phyloP scores from a whole-genome alignment of 805 yeast genomes.

The Metahyphopichia silvanorum region DNA sequence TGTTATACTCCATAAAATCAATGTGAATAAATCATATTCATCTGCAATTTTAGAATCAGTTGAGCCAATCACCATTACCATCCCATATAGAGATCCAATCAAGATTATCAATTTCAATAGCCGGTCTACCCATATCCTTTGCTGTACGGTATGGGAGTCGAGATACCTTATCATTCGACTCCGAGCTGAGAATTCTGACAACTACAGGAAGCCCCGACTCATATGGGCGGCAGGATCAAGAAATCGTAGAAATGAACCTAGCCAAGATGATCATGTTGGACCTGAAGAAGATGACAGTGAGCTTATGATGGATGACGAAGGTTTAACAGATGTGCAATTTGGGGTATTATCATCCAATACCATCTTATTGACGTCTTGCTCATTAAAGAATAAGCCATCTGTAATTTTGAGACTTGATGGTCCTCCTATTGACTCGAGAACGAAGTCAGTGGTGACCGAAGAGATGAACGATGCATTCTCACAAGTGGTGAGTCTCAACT shows the following conservation, averaged over 20 bases:
- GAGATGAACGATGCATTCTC: constrained; percentile 12
- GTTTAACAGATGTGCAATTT: constrained; percentile 78
- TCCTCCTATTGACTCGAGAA: constrained; percentile 46
- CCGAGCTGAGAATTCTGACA: constrained; percentile 45
- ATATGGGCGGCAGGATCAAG: constrained; percentile 32
- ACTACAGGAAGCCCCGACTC: constrained; percentile 35
- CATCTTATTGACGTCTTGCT: constrained; percentile 34
- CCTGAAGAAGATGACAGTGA: constrained; percentile 13
- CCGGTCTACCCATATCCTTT: constrained; percentile 66
- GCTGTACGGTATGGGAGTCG: constrained; percentile 76
- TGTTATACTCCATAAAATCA: constrained; percentile 53
- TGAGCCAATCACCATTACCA: constrained; percentile 67
- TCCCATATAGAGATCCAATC: constrained; percentile 86
- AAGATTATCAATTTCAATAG: constrained; percentile 70
- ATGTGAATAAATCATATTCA: constrained; percentile 1
- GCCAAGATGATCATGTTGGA: constrained; percentile 6
- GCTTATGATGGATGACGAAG: constrained; percentile 69
- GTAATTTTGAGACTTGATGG: constrained; percentile 33
- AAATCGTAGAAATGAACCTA: constrained; percentile 12
- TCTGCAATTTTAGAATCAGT: constrained; percentile 23
- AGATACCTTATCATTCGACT: constrained; percentile 74
- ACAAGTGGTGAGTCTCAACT: constrained; percentile 7
- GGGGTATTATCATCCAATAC: constrained; percentile 33
- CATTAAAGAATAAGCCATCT: constrained; percentile 31
- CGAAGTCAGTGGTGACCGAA: constrained; percentile 8